Evolutionary conservation across 345 rosid genomes (phyloP), one percentile per base, ranked within the genome.

Genomic region (Hibiscus tridactylites): DNA sequence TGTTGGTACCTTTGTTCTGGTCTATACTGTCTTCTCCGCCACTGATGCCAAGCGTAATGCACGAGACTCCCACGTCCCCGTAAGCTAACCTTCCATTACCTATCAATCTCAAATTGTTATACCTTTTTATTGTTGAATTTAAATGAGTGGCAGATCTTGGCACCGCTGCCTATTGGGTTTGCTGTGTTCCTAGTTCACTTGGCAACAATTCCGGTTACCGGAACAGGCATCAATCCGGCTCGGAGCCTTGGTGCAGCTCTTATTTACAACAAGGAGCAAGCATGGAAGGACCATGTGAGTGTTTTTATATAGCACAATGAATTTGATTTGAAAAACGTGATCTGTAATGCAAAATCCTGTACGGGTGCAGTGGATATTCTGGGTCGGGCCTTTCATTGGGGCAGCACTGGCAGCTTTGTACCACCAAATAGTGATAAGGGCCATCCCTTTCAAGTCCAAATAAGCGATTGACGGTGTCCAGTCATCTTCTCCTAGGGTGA

Each of bases 221-320:
- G 88, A 3, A 82, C 88, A 5, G 84, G 88, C 0, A 84, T 84
- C 24, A 84, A 84, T 71, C 88, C 88, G 11, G 88, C 88, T 0
- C 80, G 88, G 73, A 84, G 84, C 74, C 84, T 84, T 10, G 88
- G 85, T 0, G 83, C 85, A 35, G 85, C 88, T 24, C 74, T 84
- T 61, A 71, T 84, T n/a, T 84, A 74, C 82, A 76, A 84, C 78
- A 76, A 78, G 73, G 78, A 78, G 12, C 74, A 78, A 57, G 81
- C 82, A 11, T 84, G 85, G 88, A 77, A 78, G 63, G 82, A 82
- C 56, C 88, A 80, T 64, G 88, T 81, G 74, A 81, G 75, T 50
- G 6, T 1, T 31, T 10, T 15, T 17, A 5, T 56, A 16, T 33
- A 31, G 13, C 3, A 11, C 16, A 26, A 56, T 3, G 19, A 19